Conservation (phyloP, 352 stramenopile genomes). For the Globisporangium uncinulatum region DNA sequence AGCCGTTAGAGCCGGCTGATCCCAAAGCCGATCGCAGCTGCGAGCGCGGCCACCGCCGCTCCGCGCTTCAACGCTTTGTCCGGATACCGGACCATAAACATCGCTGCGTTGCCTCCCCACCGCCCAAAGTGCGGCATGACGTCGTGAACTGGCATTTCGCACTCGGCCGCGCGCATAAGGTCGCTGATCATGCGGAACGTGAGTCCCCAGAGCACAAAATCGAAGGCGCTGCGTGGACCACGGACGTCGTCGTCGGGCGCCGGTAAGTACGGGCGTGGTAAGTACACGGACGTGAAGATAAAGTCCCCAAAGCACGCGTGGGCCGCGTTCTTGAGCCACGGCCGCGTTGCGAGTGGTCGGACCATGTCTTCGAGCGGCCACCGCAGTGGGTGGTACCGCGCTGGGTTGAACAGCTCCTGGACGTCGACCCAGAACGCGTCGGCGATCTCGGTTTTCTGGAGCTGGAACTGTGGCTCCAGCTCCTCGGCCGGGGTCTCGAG, state of each 20-base stretch:
- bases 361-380: constrained; percentile 65
- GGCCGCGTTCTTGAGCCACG: constrained; percentile 22
- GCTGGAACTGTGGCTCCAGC: constrained; percentile 35
- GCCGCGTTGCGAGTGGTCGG: constrained; percentile 23
- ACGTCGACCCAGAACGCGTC: constrained; percentile 83
- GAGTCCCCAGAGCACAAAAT: constrained; percentile 85
- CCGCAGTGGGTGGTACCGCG: constrained; percentile 44
- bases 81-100: constrained; percentile 49
- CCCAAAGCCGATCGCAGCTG: constrained; percentile 32
- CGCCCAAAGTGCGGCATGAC: constrained; percentile 59
- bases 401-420: constrained; percentile 60
- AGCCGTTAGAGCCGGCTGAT: constrained; percentile 15
- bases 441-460: constrained; percentile 65
- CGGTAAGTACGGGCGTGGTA: constrained; percentile 45
- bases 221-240: constrained; percentile 33
- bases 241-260: constrained; percentile 32
- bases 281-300: constrained; percentile 67
- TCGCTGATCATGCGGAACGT: constrained; percentile 66
- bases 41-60: constrained; percentile 33
- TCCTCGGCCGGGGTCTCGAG: constrained; percentile 46
- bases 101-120: constrained; percentile 28
- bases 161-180: constrained; percentile 33
- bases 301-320: constrained; percentile 48
- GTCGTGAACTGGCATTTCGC: constrained; percentile 41
- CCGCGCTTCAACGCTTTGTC: constrained; percentile 41